Percentiles rank a stretch among this genome's conserved stretches.
These are phyloP conservation scores for Rhynchosporium graminicola DNA, from an alignment of 2,329 filamentous ascomycete species.

Conservation along the genomic window DNA sequence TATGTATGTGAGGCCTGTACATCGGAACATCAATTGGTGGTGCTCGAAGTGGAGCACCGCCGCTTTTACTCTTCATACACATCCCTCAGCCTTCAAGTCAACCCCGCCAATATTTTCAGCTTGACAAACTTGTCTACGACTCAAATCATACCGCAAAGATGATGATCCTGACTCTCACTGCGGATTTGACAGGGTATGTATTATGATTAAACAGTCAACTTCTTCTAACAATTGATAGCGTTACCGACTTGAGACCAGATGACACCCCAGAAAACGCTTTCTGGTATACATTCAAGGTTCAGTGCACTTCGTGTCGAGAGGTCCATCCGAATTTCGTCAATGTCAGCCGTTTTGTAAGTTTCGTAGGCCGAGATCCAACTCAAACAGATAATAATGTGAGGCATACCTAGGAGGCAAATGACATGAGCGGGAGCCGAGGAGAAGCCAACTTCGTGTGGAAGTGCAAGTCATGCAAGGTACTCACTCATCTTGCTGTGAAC, in stretches of 20 bases:
- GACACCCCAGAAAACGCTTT: conserved; percentile 83
- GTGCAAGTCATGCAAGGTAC: conserved; percentile 97
- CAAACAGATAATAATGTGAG: not conserved
- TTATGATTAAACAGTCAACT: not conserved
- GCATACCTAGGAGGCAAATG: conserved; percentile 71
- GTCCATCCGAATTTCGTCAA: conserved; percentile 83
- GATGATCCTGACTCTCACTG: conserved; percentile 66
- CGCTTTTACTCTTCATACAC: conserved; percentile 11
- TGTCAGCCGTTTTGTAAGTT: conserved; percentile 77
- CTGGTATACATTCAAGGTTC: conserved; percentile 96
- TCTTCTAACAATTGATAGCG: conserved; percentile 53
- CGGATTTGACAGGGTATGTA: conserved; percentile 68
- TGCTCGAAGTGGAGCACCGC: not conserved
- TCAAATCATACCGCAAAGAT: conserved; percentile 41
- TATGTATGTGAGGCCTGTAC: not conserved
- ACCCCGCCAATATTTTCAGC: conserved; percentile 17
- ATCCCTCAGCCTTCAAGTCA: conserved; percentile 14
- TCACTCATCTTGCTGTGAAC: not conserved
- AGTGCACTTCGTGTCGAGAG: conserved; percentile 97
- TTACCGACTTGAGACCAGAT: conserved; percentile 83
- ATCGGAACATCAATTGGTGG: conserved; percentile 18
- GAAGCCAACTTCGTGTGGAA: conserved; percentile 99
- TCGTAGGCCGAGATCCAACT: not conserved
- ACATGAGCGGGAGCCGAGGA: conserved; percentile 88
- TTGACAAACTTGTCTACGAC: conserved; percentile 10